A percentile compares a stretch with the other conserved stretches of the same genome.
Conservation (phyloP, 208 protist species). For the Wallacemonas rigidus region DNA sequence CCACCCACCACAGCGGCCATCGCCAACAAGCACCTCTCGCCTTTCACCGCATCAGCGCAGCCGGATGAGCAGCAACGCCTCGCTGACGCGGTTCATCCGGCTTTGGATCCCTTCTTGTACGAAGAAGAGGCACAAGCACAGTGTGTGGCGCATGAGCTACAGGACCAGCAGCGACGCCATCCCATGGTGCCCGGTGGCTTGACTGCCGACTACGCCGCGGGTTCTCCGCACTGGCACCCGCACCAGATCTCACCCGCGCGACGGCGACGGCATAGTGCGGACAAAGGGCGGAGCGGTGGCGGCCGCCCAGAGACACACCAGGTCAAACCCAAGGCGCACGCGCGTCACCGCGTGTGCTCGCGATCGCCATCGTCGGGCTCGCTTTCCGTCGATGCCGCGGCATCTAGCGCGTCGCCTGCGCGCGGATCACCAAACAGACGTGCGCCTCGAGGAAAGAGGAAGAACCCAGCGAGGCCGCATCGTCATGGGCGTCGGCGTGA, state of each 20-base stretch:
- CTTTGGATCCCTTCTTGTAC: not conserved
- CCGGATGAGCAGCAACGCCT: too few species aligned
- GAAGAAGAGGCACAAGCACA: not conserved
- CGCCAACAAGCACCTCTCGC: too few species aligned
- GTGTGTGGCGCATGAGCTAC: slow-evolving; percentile 6
- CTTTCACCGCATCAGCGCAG: too few species aligned
- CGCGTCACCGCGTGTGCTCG: not conserved
- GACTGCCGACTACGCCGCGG: slow-evolving; percentile 2
- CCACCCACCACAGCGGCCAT: too few species aligned
- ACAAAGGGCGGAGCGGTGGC: too few species aligned
- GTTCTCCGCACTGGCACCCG: slow-evolving; percentile 9
- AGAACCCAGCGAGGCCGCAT: too few species aligned
- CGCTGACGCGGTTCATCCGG: too few species aligned
- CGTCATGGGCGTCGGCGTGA: too few species aligned
- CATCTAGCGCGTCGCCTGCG: too few species aligned
- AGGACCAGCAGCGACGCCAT: slow-evolving; percentile 3
- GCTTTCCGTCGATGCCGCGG: not conserved
- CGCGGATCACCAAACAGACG: not conserved
- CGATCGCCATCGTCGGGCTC: not conserved
- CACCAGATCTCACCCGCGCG: not conserved
- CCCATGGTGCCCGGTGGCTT: not conserved
- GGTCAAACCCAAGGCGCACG: slow-evolving; percentile 1
- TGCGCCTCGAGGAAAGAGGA: too few species aligned
- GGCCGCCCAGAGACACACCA: not conserved
- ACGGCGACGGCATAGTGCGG: not conserved